phyloP scores from a whole-genome alignment of 208 protist genomes.

The Trypanosoma scelopori region DNA sequence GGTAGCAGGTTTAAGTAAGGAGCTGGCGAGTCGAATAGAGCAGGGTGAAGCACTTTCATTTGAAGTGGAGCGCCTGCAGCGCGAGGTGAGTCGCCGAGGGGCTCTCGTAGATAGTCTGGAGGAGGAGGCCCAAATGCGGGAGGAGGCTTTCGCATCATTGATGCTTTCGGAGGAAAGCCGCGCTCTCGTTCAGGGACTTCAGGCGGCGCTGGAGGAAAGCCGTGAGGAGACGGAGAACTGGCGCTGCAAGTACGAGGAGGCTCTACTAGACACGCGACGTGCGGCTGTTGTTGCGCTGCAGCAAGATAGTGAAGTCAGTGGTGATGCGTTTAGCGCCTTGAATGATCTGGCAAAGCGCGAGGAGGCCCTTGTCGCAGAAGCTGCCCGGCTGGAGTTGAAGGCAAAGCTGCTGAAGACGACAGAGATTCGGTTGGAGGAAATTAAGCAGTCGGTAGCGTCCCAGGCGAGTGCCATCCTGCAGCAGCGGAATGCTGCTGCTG shows the following conservation, averaged over 20 bases:
- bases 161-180: constrained; percentile 72
- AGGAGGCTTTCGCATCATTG: constrained; percentile 60
- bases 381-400: constrained; percentile 24
- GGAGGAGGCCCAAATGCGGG: constrained; percentile 58
- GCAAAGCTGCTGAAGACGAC: constrained; percentile 39
- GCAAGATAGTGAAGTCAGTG: constrained; percentile 15
- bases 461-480: constrained; percentile 59
- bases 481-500: no score
- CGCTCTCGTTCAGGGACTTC: constrained; percentile 49
- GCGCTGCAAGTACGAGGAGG: constrained; percentile 22
- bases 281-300: not conserved
- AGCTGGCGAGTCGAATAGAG: constrained; percentile 50
- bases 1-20: constrained; percentile 47
- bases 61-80: constrained; percentile 24
- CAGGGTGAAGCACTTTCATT: constrained; percentile 26
- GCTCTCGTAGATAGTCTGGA: constrained; percentile 43
- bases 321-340: not conserved
- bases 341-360: constrained; percentile 33
- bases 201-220: constrained; percentile 41
- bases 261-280: not conserved
- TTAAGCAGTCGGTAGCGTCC: constrained; percentile 55
- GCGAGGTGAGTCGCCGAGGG: constrained; percentile 31
- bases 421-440: constrained; percentile 57
- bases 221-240: constrained; percentile 54
- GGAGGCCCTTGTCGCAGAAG: constrained; percentile 25